Evolutionary conservation across 495 filamentous ascomycete genomes (phyloP).

Genomic region (Neurospora africana): DNA sequence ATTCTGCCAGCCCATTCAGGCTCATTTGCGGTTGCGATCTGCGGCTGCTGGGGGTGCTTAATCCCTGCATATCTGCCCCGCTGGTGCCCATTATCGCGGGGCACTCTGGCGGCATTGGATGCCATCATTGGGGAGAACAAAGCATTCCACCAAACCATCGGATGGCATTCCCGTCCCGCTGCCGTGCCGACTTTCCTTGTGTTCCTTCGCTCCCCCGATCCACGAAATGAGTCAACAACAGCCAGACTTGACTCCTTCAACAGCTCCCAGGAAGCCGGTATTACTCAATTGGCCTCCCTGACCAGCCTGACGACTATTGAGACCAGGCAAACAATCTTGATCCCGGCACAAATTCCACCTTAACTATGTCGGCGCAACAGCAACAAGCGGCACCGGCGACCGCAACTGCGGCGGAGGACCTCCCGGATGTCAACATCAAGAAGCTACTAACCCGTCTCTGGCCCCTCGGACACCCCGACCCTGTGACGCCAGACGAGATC

Average conservation of each 20-base stretch:
- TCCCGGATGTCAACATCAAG: slow-evolving; percentile 53
- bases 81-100: slow-evolving; percentile 12
- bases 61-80: slow-evolving; percentile 17
- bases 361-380: background rate
- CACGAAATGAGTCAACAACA: slow-evolving; percentile 18
- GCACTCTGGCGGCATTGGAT: slow-evolving; percentile 1
- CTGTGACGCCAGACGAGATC: slow-evolving; percentile 68
- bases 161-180: background rate
- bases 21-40: background rate
- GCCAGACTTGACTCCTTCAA: background rate
- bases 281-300: background rate
- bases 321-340: background rate
- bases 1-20: slow-evolving; percentile 13
- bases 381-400: background rate
- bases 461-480: slow-evolving; percentile 38
- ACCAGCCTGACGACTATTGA: background rate
- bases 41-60: background rate
- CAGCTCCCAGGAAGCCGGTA: background rate
- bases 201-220: background rate
- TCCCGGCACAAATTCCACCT: background rate
- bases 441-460: slow-evolving; percentile 71
- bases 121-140: slow-evolving; percentile 3
- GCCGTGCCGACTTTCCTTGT: background rate
- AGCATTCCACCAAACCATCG: background rate
- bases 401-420: slow-evolving; percentile 5